Evolutionary conservation across 2,329 filamentous ascomycete species (phyloP), one percentile per base, ranked within the genome.

Genomic region (Monosporascus sp.): DNA sequence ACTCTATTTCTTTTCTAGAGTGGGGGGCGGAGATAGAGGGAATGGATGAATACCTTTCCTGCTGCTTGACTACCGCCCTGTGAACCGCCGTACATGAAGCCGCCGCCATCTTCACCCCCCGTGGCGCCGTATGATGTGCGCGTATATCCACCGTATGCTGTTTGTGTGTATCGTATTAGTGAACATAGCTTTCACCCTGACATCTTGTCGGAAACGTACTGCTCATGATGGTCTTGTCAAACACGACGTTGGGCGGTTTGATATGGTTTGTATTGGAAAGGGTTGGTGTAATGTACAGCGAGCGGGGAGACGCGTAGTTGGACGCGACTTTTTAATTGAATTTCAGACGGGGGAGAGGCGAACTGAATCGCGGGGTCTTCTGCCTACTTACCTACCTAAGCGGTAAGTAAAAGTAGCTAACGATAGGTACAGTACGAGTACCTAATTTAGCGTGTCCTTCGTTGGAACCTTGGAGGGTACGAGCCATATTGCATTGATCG

Each of bases 61-160:
- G 51, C 63, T 24, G 58, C 67, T 60, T 80, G 82, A 65, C 81
- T 84, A 59, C 81, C 82, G 59, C 75, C 71, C 67, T 86, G 83
- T 6, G 82, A 84, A 55, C 79, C 82, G 53, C 77, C 77, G 56
- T 73, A 77, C 58, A 85, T 73, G 71, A 85, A 87, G 51, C 83
- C 83, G 60, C 83, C 83, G 46, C 77, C 81, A 61, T 82, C 81
- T 54, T 81, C 80, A 65, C 76, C 82, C 59, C 79, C 81, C 62
- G 78, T 74, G 55, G 72, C 77, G 60, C 80, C 79, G 64, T 80
- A 81, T 55, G 71, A 65, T n/a, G 73, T 69, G 65, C 72, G 74
- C 60, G 70, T 60, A 68, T 75, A 80, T 60, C 74, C 74, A 55
- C 70, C 73, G 72, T 80, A 82, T 59, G 77, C 76, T 72, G 74